Conservation (phyloP, 2,329 filamentous ascomycete species). For the Fusarium phyllophilum region DNA sequence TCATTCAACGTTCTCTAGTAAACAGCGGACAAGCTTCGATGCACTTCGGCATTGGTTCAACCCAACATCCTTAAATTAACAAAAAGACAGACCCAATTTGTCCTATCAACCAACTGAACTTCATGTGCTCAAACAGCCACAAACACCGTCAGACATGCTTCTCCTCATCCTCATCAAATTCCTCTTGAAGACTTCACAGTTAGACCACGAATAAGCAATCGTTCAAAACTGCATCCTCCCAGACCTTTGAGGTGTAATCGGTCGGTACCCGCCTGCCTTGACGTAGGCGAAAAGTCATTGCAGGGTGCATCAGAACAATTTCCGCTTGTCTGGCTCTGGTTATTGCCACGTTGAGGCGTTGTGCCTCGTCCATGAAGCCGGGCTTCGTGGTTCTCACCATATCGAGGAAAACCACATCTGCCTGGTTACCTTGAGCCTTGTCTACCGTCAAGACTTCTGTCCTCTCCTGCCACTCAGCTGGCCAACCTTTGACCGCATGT, state of each 20-base stretch:
- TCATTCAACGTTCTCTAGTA: conserved; percentile 6
- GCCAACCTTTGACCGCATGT: conserved; percentile 43
- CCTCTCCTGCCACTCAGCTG: conserved; percentile 41
- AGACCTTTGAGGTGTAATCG: conserved; percentile 44
- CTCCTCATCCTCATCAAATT: background rate
- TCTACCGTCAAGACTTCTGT: conserved; percentile 58
- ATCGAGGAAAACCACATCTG: conserved; percentile 60
- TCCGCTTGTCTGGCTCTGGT: conserved; percentile 58
- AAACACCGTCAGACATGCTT: background rate
- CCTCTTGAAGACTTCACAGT: background rate
- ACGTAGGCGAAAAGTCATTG: conserved; percentile 45
- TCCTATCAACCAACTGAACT: conserved; percentile 8
- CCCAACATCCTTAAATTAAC: background rate
- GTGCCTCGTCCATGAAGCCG: conserved; percentile 56
- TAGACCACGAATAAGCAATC: conserved; percentile 38
- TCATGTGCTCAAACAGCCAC: conserved; percentile 4
- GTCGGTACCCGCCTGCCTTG: conserved; percentile 28
- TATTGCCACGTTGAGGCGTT: conserved; percentile 58
- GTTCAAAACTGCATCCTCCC: conserved; percentile 45
- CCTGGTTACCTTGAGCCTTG: conserved; percentile 58
- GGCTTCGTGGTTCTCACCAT: conserved; percentile 54
- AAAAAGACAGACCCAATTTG: conserved; percentile 10
- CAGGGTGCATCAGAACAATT: conserved; percentile 56
- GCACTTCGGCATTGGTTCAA: background rate
- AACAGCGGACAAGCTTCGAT: background rate